Evolutionary conservation across 164 flowering plant species (phyloP), one percentile per base, ranked within the genome.

Genomic region (Annona cherimola): DNA sequence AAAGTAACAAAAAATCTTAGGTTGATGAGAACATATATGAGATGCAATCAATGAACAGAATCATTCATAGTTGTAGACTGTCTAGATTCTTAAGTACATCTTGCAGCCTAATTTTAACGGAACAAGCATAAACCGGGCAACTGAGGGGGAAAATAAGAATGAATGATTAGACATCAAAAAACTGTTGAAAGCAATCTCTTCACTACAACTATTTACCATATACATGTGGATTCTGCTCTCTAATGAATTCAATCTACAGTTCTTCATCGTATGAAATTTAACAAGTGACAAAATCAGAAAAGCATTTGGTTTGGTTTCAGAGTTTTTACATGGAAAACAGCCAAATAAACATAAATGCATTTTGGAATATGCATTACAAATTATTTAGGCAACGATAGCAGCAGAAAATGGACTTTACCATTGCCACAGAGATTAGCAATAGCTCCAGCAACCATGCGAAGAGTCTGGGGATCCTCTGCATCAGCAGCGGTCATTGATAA

Each of bases 381-480:
- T 5, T 8, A 14, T 40, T 39, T 3, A 63, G 41, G 67, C 64
- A 39, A 54, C 35, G 41, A 42, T 39, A 45, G 44, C 4, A 45
- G 5, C 8, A 59, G n/a, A 57, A 57, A 18, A 67, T 16, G 9
- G 18, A 72, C 42, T 64, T 74, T 89, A 94, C 99, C 99, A 77
- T 94, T 94, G 65, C 99, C 97, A 77, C 98, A 94, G 45, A 94
- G 88, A 82, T 94, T 94, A 66, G 99, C 99, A 20, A 94, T 83
- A 42, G 99, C 99, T 76, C 99, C 99, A 76, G 99, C 99, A 77
- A 94, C 93, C 98, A 94, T 92, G 61, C 99, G 89, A 74, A 94
- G 97, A 9, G 99, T 94, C 75, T 94, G 99, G 74, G 98, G 91
- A 78, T 94, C 99, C 71, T 88, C 88, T 42, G 98, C 98, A 77